Conservation (phyloP, 768 basidiomycete genomes). For the Boletus vermiculosoides region DNA sequence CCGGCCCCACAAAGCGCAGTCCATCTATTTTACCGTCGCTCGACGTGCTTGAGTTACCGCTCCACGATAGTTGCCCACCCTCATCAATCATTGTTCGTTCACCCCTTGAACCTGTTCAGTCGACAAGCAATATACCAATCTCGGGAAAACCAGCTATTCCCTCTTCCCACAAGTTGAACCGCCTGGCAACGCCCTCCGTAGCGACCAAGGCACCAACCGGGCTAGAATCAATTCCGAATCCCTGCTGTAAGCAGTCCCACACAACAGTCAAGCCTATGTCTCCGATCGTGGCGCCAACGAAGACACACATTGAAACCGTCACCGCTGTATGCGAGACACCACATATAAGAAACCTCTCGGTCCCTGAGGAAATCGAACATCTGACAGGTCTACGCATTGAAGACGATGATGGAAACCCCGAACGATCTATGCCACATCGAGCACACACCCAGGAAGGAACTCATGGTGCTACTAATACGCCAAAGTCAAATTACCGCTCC, state of each 20-base stretch:
- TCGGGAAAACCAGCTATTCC: background rate
- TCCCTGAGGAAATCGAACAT: background rate
- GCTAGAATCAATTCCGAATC: background rate
- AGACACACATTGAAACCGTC: background rate
- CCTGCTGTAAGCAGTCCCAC: background rate
- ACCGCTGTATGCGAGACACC: background rate
- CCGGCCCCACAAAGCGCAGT: background rate
- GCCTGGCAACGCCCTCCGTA: slow-evolving; percentile 17
- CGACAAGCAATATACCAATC: background rate
- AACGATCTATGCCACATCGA: slow-evolving; percentile 1
- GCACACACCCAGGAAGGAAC: background rate
- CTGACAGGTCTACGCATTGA: background rate
- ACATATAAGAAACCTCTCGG: background rate
- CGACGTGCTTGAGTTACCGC: slow-evolving; percentile 15
- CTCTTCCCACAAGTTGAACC: slow-evolving; percentile 8
- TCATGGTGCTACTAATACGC: background rate
- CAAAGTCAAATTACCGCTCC: slow-evolving; percentile 3
- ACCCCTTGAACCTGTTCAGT: slow-evolving; percentile 8
- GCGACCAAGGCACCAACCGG: slow-evolving; percentile 1
- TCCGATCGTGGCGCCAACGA: background rate
- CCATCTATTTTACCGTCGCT: slow-evolving; percentile 7
- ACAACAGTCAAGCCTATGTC: background rate
- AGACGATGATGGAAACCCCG: background rate
- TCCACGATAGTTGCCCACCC: slow-evolving; percentile 12
- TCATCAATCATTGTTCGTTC: slow-evolving; percentile 26